Evolutionary conservation across 345 rosid genomes (phyloP).

Genomic region (Citrus cavaleriei): DNA sequence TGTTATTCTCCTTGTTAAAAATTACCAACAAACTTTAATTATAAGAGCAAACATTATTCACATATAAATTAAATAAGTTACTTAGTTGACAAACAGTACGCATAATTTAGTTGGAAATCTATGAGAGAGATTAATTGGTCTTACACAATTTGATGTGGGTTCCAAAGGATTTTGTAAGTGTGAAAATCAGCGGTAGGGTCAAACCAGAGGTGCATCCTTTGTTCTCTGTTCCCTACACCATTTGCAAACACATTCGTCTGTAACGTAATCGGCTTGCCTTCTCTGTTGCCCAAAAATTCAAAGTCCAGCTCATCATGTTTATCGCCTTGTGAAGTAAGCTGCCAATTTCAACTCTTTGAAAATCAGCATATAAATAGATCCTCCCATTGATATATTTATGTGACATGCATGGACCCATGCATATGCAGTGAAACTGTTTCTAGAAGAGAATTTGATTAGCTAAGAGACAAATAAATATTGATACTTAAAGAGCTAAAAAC

Average conservation of each 20-base stretch:
- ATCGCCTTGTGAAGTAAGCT: conserved; percentile 45
- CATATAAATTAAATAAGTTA: no score
- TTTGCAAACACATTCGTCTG: conserved; percentile 60
- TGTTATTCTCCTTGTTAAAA: no score
- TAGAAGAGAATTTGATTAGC: not conserved
- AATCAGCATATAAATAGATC: not conserved
- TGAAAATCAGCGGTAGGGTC: conserved; percentile 59
- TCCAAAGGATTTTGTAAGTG: conserved; percentile 64
- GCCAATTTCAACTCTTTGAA: not conserved
- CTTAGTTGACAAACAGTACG: no score
- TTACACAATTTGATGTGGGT: conserved; percentile 67
- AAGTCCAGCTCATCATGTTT: conserved; percentile 66
- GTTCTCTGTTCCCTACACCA: conserved; percentile 60
- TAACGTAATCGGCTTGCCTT: conserved; percentile 46
- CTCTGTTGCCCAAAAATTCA: conserved; percentile 64
- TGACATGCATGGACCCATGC: not conserved
- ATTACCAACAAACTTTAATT: no score
- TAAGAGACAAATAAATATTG: no score
- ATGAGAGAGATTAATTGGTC: conserved; percentile 10
- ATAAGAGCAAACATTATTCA: no score
- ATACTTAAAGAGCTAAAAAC: not conserved
- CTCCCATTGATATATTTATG: not conserved
- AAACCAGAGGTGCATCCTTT: conserved; percentile 61
- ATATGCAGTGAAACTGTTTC: not conserved
- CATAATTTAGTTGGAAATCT: not conserved